Conservation (phyloP, 1,139 yeast genomes). For the Blastobotrys proliferans region DNA sequence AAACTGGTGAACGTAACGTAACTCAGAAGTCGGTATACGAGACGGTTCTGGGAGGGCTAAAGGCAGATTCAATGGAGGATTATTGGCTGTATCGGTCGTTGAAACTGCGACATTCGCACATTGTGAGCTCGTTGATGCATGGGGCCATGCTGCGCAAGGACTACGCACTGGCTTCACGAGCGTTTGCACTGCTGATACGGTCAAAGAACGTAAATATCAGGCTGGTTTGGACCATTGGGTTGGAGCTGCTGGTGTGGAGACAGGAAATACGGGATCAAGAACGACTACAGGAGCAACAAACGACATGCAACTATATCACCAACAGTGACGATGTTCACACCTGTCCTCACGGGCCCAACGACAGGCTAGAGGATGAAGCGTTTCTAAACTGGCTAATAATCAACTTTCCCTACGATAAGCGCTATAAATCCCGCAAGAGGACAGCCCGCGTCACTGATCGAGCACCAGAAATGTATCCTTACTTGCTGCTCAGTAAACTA, state of each 20-base stretch:
- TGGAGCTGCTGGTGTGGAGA: conserved; percentile 35
- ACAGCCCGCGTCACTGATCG: conserved; percentile 12
- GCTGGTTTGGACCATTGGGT: conserved; percentile 46
- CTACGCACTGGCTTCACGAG: conserved; percentile 42
- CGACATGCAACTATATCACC: neutral
- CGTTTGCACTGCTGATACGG: conserved; percentile 41
- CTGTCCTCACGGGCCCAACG: conserved; percentile 14
- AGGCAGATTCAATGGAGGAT: conserved; percentile 10
- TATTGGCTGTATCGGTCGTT: conserved; percentile 16
- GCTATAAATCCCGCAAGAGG: neutral
- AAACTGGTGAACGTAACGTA: conserved; percentile 5
- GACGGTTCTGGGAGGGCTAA: conserved; percentile 3
- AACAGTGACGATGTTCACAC: conserved; percentile 19
- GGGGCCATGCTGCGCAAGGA: conserved; percentile 37
- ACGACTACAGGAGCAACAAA: neutral
- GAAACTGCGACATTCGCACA: conserved; percentile 25
- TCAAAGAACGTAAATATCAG: conserved; percentile 43
- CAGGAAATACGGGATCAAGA: conserved; percentile 19
- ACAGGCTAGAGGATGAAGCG: conserved; percentile 26
- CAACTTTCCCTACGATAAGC: conserved; percentile 19
- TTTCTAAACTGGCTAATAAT: conserved; percentile 30
- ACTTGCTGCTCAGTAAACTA: conserved; percentile 23
- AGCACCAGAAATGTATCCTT: conserved; percentile 23
- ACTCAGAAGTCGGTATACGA: conserved; percentile 8
- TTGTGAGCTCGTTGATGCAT: conserved; percentile 23